These are phyloP conservation scores for Globisporangium parvum DNA, from an alignment of 352 stramenopile species.

Conservation along the genomic window DNA sequence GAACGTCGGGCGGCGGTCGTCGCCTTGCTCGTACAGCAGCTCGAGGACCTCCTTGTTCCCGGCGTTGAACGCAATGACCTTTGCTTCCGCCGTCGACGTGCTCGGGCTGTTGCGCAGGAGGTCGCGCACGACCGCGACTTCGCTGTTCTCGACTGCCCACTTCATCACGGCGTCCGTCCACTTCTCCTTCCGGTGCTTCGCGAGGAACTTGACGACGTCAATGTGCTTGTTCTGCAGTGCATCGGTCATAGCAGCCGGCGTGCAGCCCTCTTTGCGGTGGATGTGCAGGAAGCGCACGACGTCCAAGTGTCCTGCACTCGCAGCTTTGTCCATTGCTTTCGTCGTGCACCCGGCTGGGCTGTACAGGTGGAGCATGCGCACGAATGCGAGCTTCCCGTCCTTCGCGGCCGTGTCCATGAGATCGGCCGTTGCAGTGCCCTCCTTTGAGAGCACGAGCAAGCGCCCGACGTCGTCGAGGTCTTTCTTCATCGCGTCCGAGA, in stretches of 20 bases:
- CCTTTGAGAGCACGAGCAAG: constrained; percentile 27
- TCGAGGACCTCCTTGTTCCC: constrained; percentile 41
- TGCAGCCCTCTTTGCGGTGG: constrained; percentile 43
- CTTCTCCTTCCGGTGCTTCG: constrained; percentile 34
- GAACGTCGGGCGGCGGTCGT: constrained; percentile 29
- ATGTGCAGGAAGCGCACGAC: constrained; percentile 47
- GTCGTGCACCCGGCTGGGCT: constrained; percentile 24
- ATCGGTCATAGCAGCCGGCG: constrained; percentile 20
- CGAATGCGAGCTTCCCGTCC: constrained; percentile 25
- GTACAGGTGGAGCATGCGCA: constrained; percentile 36
- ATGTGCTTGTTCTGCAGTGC: constrained; percentile 29
- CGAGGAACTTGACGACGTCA: constrained; percentile 37
- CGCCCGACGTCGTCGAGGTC: constrained; percentile 27
- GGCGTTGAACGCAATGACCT: constrained; percentile 33
- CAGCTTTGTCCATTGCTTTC: constrained; percentile 39
- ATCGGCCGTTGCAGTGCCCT: constrained; percentile 16
- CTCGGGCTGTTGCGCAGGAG: constrained; percentile 29
- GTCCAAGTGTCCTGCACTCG: constrained; percentile 24
- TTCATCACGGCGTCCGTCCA: constrained; percentile 29
- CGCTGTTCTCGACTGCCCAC: constrained; percentile 33
- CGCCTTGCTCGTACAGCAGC: constrained; percentile 46
- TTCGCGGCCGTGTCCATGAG: constrained; percentile 32
- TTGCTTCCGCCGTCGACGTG: constrained; percentile 32
- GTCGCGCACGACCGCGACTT: constrained; percentile 22
- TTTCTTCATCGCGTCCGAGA: constrained; percentile 24